Conservation (phyloP, 2,329 filamentous ascomycete species). For the Arthrobotrys pseudoclavata region DNA sequence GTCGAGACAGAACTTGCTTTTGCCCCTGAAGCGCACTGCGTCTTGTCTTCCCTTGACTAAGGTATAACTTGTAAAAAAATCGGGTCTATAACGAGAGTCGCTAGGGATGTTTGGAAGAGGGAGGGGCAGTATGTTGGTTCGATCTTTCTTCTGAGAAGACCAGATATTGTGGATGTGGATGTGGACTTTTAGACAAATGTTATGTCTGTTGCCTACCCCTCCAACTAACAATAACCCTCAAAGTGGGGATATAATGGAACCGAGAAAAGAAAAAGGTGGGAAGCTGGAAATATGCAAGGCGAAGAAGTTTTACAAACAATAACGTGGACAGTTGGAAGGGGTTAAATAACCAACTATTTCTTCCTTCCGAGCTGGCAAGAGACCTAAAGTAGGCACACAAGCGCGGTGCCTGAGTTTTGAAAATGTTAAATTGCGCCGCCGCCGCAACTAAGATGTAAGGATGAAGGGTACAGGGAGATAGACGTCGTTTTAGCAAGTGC, state of each 20-base stretch:
- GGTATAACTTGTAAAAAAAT: slow-evolving; percentile 36
- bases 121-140: slow-evolving; percentile 48
- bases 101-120: slow-evolving; percentile 47
- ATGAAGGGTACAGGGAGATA: slow-evolving; percentile 17
- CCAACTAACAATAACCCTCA: slow-evolving; percentile 29
- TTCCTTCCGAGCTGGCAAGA: slow-evolving; percentile 16
- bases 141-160: slow-evolving; percentile 39
- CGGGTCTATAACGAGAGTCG: slow-evolving; percentile 37
- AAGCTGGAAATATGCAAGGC: slow-evolving; percentile 33
- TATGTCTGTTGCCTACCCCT: slow-evolving; percentile 45
- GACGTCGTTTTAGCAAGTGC: slow-evolving; percentile 31
- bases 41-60: slow-evolving; percentile 26
- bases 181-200: slow-evolving; percentile 56
- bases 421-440: slow-evolving; percentile 33
- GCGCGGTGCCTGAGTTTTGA: slow-evolving; percentile 51
- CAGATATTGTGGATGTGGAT: slow-evolving; percentile 50
- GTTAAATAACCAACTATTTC: slow-evolving; percentile 51
- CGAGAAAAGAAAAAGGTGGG: slow-evolving; percentile 50
- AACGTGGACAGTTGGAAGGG: slow-evolving; percentile 59
- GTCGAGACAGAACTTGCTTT: slow-evolving; percentile 39
- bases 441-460: slow-evolving; percentile 31
- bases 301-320: slow-evolving; percentile 47
- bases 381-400: slow-evolving; percentile 41
- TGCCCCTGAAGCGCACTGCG: slow-evolving; percentile 40
- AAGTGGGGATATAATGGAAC: slow-evolving; percentile 42